A percentile compares a stretch with the other conserved stretches of the same genome.
These are phyloP conservation scores for Gossypium schwendimanii DNA, from an alignment of 441 rosid genomes.

Conservation along the genomic window DNA sequence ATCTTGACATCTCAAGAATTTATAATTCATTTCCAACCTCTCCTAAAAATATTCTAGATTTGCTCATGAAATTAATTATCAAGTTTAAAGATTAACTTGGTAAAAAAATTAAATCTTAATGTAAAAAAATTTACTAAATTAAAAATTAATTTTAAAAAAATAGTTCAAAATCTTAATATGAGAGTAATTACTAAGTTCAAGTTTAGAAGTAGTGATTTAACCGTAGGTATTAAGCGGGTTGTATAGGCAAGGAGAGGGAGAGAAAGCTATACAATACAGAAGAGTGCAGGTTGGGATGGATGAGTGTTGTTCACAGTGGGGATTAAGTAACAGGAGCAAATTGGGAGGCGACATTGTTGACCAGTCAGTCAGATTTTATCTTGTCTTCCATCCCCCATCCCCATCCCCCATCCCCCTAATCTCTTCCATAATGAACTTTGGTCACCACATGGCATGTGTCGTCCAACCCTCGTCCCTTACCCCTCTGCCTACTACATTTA, in stretches of 20 bases:
- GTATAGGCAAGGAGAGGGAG: neutral
- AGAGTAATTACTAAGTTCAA: too few species aligned
- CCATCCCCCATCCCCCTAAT: neutral
- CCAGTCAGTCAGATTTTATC: constrained; percentile 15
- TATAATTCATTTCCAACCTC: too few species aligned
- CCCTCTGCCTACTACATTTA: neutral
- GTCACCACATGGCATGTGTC: constrained; percentile 27
- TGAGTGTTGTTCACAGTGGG: neutral
- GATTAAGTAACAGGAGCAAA: neutral
- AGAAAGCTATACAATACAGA: neutral
- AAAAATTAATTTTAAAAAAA: too few species aligned
- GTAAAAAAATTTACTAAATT: too few species aligned
- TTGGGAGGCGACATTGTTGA: constrained; percentile 29
- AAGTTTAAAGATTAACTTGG: too few species aligned
- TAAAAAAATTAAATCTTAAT: too few species aligned
- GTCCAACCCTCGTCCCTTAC: neutral
- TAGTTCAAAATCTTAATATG: too few species aligned
- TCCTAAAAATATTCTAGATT: too few species aligned
- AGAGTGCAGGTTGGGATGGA: neutral
- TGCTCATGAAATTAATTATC: too few species aligned
- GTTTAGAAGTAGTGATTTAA: too few species aligned
- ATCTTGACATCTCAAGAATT: too few species aligned
- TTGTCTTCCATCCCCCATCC: neutral
- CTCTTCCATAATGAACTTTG: constrained; percentile 7
- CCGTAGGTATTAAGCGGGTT: too few species aligned